Base-by-base conservation (phyloP, 352 stramenopile species). In the Globisporangium spinosum region DNA sequence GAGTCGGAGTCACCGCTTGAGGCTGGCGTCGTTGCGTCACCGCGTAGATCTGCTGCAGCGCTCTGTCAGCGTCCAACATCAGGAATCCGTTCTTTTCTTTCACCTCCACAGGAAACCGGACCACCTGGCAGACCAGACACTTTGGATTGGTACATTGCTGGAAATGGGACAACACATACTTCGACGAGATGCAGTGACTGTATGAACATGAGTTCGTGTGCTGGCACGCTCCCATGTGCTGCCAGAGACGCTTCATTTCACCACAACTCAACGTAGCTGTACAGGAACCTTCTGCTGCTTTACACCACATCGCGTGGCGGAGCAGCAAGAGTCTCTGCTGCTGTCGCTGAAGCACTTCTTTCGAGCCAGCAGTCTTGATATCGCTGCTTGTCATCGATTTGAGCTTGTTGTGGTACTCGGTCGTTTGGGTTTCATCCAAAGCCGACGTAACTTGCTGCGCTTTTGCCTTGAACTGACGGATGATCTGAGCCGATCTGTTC, bases 101-200 rank as follows among this genome's bases (percentile, higher is more conserved):
- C 58, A 93, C 87, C 79, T 99, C 95, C 35, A 99, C 98, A 2
- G 97, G 97, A 74, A 98, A 98, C n/a, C 97, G 83, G 22, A 99
- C 95, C 20, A 98, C 94, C 35, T 98, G 94, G 73, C 98, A 99
- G 2, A 99, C 97, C 7, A 97, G 85, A 80, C 98, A 99, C 62
- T 97, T 91, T n/a, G 90, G 72, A 70, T 99, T 98, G 57, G 98
- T 97, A 72, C 98, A 99, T 53, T 98, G 93, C 78, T 99, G 97
- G 69, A 99, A 99, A 77, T 99, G 98, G 64, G 94, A 99, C 23
- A 99, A 79, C 65, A 99, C 96, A 74, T 99, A 98, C 65, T 98
- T 97, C n/a, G 97, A 99, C 58, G 93, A 98, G 34, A 99, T 98
- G 75, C 98, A 99, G 73, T 99, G 97, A 22, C 95, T 97, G 58